phyloP scores from a whole-genome alignment of 192 early-diverging fungal species.

The Mortierella alpina region DNA sequence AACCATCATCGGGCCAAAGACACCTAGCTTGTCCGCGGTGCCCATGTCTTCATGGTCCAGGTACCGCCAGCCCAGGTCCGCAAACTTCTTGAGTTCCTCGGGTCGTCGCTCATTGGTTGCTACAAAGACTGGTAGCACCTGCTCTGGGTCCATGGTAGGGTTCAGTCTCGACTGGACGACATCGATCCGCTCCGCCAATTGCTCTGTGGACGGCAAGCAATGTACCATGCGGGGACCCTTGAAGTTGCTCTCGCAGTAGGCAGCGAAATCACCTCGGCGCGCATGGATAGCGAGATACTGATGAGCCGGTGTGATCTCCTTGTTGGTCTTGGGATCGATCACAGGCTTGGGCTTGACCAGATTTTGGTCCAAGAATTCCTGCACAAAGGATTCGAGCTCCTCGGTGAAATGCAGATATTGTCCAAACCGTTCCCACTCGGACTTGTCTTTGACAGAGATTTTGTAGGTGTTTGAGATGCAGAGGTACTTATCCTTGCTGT shows the following conservation, averaged over 20 bases:
- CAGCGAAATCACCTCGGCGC: slow-evolving; percentile 43
- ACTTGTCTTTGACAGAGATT: slow-evolving; percentile 46
- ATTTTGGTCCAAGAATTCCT: slow-evolving; percentile 31
- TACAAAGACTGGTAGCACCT: slow-evolving; percentile 47
- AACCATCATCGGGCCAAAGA: slow-evolving; percentile 46
- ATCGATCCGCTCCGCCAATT: slow-evolving; percentile 41
- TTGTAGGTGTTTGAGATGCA: slow-evolving; percentile 54
- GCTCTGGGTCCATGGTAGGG: slow-evolving; percentile 15
- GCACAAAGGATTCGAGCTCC: slow-evolving; percentile 31
- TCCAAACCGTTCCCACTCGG: slow-evolving; percentile 49
- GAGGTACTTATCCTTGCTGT: slow-evolving; percentile 23
- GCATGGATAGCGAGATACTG: slow-evolving; percentile 37
- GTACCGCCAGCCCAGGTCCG: slow-evolving; percentile 38
- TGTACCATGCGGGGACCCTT: slow-evolving; percentile 30
- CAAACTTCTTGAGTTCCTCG: slow-evolving; percentile 46
- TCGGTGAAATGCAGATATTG: slow-evolving; percentile 44
- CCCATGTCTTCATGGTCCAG: slow-evolving; percentile 42
- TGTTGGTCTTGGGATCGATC: slow-evolving; percentile 16
- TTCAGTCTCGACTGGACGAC: slow-evolving; percentile 24
- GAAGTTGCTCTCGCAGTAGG: slow-evolving; percentile 35
- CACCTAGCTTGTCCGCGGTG: slow-evolving; percentile 26
- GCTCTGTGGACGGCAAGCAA: slow-evolving; percentile 43
- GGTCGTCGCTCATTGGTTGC: slow-evolving; percentile 46
- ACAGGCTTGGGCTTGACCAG: slow-evolving; percentile 19
- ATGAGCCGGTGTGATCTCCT: slow-evolving; percentile 1